Percentiles rank a stretch among this genome's conserved stretches.
Evolutionary conservation across 2,329 filamentous ascomycete genomes (phyloP).

Genomic region (Exophiala bonariae): DNA sequence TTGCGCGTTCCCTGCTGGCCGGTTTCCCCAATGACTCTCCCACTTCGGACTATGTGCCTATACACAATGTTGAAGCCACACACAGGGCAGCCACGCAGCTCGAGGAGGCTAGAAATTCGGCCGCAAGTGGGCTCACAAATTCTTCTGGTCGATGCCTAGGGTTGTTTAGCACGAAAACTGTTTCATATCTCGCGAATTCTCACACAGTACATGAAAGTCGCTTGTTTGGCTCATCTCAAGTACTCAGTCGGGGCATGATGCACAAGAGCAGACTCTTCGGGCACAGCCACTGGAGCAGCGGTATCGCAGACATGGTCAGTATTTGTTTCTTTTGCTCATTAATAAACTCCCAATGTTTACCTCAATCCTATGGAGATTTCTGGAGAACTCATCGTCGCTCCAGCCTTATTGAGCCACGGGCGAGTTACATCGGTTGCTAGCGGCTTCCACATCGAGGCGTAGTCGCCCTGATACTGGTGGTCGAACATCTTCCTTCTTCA

Average conservation of each 20-base stretch:
- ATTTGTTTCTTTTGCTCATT: constrained; percentile 10
- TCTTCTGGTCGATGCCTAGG: background rate
- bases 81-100: background rate
- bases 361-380: constrained; percentile 5
- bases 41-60: too few relatives aligned
- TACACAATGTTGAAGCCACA: background rate
- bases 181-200: constrained; percentile 42
- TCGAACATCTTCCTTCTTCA: too few relatives aligned
- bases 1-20: too few relatives aligned
- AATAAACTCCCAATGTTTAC: background rate
- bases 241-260: constrained; percentile 45
- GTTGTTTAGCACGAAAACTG: background rate
- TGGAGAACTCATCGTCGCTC: too few relatives aligned
- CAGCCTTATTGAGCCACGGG: too few relatives aligned
- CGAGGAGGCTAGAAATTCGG: too few relatives aligned
- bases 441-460: too few relatives aligned
- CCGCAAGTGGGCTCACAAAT: background rate
- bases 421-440: too few relatives aligned
- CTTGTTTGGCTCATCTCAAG: constrained; percentile 32
- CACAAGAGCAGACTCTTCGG: constrained; percentile 61
- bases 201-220: constrained; percentile 43
- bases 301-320: constrained; percentile 44
- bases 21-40: too few relatives aligned
- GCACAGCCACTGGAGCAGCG: constrained; percentile 57
- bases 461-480: too few relatives aligned